Conservation (phyloP, 257 asterid genomes). For the Verbascum thapsus region DNA sequence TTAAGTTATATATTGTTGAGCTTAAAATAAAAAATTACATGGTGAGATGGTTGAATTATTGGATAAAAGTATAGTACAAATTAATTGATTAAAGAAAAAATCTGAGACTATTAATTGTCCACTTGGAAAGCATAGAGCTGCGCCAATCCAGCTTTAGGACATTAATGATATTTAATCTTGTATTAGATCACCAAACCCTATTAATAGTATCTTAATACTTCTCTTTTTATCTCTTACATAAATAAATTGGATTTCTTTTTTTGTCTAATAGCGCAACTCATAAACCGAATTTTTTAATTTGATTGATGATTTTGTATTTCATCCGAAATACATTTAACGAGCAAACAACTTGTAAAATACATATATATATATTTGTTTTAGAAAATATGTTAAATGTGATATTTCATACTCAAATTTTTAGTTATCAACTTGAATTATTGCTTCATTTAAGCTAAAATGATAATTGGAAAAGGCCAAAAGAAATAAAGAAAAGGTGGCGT, state of each 20-base stretch:
- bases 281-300: too few species aligned
- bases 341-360: too few species aligned
- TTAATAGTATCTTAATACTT: slow-evolving; percentile 7
- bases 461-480: neutral
- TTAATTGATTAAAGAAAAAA: neutral
- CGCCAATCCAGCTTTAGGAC: neutral
- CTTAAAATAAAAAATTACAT: too few species aligned
- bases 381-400: neutral
- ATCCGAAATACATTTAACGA: too few species aligned
- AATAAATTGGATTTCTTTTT: slow-evolving; percentile 28
- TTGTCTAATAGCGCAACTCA: slow-evolving; percentile 18
- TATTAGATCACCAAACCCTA: slow-evolving; percentile 33
- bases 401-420: too few species aligned
- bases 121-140: slow-evolving; percentile 15
- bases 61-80: neutral
- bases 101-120: slow-evolving; percentile 18
- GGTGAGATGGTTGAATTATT: neutral
- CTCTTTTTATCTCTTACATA: slow-evolving; percentile 16
- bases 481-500: neutral
- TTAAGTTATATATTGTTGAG: too few species aligned
- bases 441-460: neutral
- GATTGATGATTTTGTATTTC: too few species aligned
- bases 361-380: neutral
- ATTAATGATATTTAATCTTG: neutral
- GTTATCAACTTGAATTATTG: neutral